Evolutionary conservation across 1,284 basidiomycete genomes (phyloP), one percentile per base, ranked within the genome.

Genomic region (Ceratobasidium sp.): DNA sequence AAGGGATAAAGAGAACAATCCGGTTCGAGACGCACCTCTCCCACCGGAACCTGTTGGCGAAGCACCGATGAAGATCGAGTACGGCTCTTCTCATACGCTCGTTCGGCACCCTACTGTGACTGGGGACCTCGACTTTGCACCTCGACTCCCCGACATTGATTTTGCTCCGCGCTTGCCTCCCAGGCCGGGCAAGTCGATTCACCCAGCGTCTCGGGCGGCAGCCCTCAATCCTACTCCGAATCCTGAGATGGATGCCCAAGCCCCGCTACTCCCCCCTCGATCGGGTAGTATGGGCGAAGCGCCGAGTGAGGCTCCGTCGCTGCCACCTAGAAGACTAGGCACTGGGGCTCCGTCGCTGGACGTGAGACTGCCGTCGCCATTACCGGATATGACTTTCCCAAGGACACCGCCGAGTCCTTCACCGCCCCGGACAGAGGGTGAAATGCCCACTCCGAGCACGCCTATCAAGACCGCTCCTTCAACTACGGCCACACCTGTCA

Each of bases 111-210:
- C 59, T 46, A 70, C 49, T 15, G 51, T 75, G 37, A 70, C 49
- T 13, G 51, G 67, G n/a, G 76, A 78, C 44, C n/a, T 69, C 6
- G 52, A 62, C 34, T 71, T 76, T 25, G 69, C 78, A 29, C 65
- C 65, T 22, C 76, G 59, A 15, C 79, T 80, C 81, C 29, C 79
- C 82, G 22, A 83, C 83, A 32, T 91, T 78, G 92, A 94, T 82
- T 94, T 94, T 80, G 87, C 90, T 0, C 93, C 93, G 0, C 86
- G 87, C 52, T 85, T 94, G 17, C 92, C 93, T 17, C 81, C 87
- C 2, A 87, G 90, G 44, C 92, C 92, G 2, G 85, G 87, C n/a
- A 88, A 87, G 71, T 93, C 92, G 80, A 94, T 94, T 62, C 92
- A 94, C 79, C 92, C 92, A 15, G 92, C 92, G 17, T 65, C 71